Percentiles rank a stretch among this genome's conserved stretches.
These are phyloP conservation scores for Aspergillus texensis DNA, from an alignment of 2,329 filamentous ascomycete species.

Conservation along the genomic window DNA sequence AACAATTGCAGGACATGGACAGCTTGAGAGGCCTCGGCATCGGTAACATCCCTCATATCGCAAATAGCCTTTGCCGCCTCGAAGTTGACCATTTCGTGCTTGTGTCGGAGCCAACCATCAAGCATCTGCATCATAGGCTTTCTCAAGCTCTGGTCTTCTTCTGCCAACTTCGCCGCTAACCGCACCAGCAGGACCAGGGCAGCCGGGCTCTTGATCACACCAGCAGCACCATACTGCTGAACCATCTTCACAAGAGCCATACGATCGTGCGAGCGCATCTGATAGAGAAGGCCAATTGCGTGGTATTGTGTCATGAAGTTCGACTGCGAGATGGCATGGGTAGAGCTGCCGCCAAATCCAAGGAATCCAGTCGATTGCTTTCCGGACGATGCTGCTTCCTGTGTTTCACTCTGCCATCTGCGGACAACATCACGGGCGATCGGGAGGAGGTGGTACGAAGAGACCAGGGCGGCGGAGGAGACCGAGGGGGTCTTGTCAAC, in stretches of 20 bases:
- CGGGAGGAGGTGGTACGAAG: conserved; percentile 95
- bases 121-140: conserved; percentile 97
- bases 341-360: conserved; percentile 80
- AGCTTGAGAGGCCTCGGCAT: conserved; percentile 86
- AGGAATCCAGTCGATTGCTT: conserved; percentile 91
- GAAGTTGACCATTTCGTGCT: conserved; percentile 99
- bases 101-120: conserved; percentile 94
- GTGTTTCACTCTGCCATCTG: conserved; percentile 98
- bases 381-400: conserved; percentile 87
- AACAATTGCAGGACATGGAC: conserved; percentile 96
- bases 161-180: conserved; percentile 87
- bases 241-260: conserved; percentile 99
- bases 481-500: conserved; percentile 99
- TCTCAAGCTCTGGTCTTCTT: conserved; percentile 84
- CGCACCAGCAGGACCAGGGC: conserved; percentile 91
- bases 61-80: conserved; percentile 98
- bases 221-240: conserved; percentile 92
- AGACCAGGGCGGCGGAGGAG: conserved; percentile 91
- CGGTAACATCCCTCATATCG: conserved; percentile 89
- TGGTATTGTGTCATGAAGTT: conserved; percentile 99
- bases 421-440: conserved; percentile 93
- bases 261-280: conserved; percentile 95
- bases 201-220: conserved; percentile 91
- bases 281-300: conserved; percentile 93
- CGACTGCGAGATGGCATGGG: conserved; percentile 73